Percentiles rank a stretch among this genome's conserved stretches.
Conservation (phyloP, 371 early-diverging fungal species). For the Zancudomyces culisetae region DNA sequence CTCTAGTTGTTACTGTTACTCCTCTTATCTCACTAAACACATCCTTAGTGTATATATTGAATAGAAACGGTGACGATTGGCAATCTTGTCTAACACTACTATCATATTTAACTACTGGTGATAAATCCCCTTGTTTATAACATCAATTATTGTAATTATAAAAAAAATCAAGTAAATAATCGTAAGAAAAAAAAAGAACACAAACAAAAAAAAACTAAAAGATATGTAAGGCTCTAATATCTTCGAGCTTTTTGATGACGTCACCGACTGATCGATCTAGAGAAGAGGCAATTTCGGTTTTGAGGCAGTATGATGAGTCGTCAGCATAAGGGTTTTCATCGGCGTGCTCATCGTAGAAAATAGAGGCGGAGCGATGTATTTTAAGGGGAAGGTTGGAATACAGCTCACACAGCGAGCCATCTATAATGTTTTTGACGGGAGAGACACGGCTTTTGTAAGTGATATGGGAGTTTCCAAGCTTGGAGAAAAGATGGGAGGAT, state of each 20-base stretch:
- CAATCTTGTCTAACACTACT: neutral
- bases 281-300: constrained; percentile 51
- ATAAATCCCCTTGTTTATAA: too few species aligned
- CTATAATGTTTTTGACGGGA: constrained; percentile 72
- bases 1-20: neutral
- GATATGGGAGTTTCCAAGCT: constrained; percentile 79
- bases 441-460: constrained; percentile 56
- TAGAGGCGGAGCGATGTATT: too few species aligned
- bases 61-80: neutral
- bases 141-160: too few species aligned
- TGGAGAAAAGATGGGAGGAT: constrained; percentile 25
- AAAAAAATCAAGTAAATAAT: neutral
- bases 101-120: neutral
- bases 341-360: too few species aligned
- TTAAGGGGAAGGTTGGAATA: constrained; percentile 37
- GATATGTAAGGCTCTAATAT: constrained; percentile 37
- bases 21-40: neutral
- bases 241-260: constrained; percentile 82
- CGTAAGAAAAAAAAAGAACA: neutral
- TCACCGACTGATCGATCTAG: constrained; percentile 73
- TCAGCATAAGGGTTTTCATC: too few species aligned
- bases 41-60: neutral
- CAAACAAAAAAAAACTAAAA: constrained; percentile 7
- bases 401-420: constrained; percentile 85
- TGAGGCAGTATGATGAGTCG: constrained; percentile 22